These are phyloP conservation scores for Globisporangium spinosum DNA, from an alignment of 352 stramenopile species.

Conservation along the genomic window DNA sequence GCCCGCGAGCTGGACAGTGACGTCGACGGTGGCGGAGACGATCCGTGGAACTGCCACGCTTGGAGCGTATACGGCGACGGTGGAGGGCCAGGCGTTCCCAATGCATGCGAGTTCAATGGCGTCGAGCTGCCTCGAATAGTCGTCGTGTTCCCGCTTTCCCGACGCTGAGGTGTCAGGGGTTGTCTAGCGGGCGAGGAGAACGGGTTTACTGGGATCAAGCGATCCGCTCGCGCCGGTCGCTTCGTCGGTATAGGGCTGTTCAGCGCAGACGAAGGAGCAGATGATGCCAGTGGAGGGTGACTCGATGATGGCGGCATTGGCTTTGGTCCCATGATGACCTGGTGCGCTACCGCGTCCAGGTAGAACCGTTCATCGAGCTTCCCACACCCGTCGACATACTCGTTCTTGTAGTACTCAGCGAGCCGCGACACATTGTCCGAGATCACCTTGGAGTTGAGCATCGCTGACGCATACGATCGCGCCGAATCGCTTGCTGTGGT, in stretches of 20 bases:
- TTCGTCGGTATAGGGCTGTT: slow-evolving; percentile 17
- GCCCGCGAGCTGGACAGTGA: slow-evolving; percentile 17
- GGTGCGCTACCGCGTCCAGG: slow-evolving; percentile 28
- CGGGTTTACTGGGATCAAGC: slow-evolving; percentile 16
- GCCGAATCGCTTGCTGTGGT: background rate
- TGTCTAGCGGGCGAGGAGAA: slow-evolving; percentile 37
- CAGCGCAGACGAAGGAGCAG: slow-evolving; percentile 8
- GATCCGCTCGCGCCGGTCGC: slow-evolving; percentile 12
- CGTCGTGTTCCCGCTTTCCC: slow-evolving; percentile 20
- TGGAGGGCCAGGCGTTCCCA: slow-evolving; percentile 16
- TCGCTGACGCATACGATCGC: slow-evolving; percentile 20
- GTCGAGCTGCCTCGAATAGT: slow-evolving; percentile 31
- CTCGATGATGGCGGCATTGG: slow-evolving; percentile 14
- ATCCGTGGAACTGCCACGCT: slow-evolving; percentile 72
- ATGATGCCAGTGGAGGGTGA: slow-evolving; percentile 9
- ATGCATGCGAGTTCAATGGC: slow-evolving; percentile 2
- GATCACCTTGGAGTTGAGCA: slow-evolving; percentile 39
- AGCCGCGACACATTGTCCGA: slow-evolving; percentile 38
- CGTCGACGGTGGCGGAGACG: slow-evolving; percentile 38
- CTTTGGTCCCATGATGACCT: slow-evolving; percentile 33
- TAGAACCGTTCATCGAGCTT: slow-evolving; percentile 65
- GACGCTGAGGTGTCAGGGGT: slow-evolving; percentile 32
- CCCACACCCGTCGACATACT: slow-evolving; percentile 44
- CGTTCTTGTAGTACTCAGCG: slow-evolving; percentile 33
- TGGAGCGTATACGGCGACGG: slow-evolving; percentile 45